Evolutionary conservation across 768 basidiomycete genomes (phyloP).

Genomic region (Amanita pseudoporphyria): DNA sequence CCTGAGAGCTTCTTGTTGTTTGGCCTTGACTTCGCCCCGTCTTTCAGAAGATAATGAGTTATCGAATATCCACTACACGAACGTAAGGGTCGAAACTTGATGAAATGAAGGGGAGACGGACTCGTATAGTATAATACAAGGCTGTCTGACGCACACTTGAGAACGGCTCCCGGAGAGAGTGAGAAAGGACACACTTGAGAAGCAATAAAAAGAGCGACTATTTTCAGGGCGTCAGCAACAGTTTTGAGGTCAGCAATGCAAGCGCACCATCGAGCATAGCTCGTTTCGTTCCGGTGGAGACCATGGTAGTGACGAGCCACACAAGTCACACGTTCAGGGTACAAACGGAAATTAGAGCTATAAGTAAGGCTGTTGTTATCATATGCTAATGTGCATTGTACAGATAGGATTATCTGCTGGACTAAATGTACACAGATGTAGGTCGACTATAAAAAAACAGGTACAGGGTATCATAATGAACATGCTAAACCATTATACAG

Average conservation of each 20-base stretch:
- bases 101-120: slow-evolving; percentile 23
- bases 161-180: slow-evolving; percentile 14
- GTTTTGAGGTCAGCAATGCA: slow-evolving; percentile 2
- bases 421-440: no score
- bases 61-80: slow-evolving; percentile 56
- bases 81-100: background rate
- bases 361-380: no score
- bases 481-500: no score
- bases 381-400: no score
- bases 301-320: slow-evolving; percentile 14
- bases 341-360: no score
- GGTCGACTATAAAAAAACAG: no score
- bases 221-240: slow-evolving; percentile 7
- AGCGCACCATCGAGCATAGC: slow-evolving; percentile 34
- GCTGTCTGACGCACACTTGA: slow-evolving; percentile 47
- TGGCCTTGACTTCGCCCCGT: slow-evolving; percentile 55
- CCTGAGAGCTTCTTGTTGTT: slow-evolving; percentile 61
- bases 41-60: slow-evolving; percentile 34
- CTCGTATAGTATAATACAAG: slow-evolving; percentile 65
- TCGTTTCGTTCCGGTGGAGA: slow-evolving; percentile 29
- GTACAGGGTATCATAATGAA: no score
- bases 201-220: slow-evolving; percentile 43
- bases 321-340: no score
- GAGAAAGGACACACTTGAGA: slow-evolving; percentile 30
- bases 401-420: no score